A percentile compares a stretch with the other conserved stretches of the same genome.
These are phyloP conservation scores for Talaromyces sp. DNA, from an alignment of 2,329 filamentous ascomycete genomes.

Conservation along the genomic window DNA sequence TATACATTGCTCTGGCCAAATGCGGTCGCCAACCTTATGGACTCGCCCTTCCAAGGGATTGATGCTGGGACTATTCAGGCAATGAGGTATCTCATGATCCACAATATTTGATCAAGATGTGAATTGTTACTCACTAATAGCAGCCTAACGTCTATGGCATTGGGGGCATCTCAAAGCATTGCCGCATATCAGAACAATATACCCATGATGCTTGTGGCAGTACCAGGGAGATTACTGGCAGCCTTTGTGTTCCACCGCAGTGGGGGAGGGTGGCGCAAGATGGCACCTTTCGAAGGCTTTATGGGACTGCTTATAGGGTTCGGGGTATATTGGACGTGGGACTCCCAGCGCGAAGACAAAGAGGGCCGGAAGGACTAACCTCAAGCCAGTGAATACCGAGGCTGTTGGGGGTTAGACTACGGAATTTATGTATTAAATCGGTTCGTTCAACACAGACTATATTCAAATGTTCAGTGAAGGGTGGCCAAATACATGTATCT, in stretches of 20 bases:
- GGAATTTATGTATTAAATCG: no score
- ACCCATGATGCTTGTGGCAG: conserved; percentile 19
- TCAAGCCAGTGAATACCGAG: no score
- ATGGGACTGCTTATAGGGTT: conserved; percentile 18
- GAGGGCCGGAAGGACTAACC: background rate
- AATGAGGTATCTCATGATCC: conserved; percentile 11
- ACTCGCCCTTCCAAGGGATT: conserved; percentile 17
- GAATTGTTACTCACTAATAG: background rate
- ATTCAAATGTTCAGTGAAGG: no score
- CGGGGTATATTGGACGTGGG: conserved; percentile 20
- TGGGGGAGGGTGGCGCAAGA: conserved; percentile 14
- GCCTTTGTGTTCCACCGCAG: conserved; percentile 15
- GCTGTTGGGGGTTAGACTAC: no score
- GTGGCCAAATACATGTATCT: no score
- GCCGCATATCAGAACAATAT: conserved; percentile 23
- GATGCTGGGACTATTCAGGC: conserved; percentile 19
- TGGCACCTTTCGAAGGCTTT: conserved; percentile 21
- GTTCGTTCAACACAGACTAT: no score
- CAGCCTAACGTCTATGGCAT: conserved; percentile 19
- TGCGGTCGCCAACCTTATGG: conserved; percentile 8
- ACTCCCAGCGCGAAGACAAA: background rate
- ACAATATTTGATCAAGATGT: background rate
- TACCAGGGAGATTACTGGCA: conserved; percentile 19
- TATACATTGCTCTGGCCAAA: conserved; percentile 19
- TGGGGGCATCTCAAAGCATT: conserved; percentile 19